Conservation (phyloP, 352 stramenopile genomes). For the Phytopythium chamaehyphon region DNA sequence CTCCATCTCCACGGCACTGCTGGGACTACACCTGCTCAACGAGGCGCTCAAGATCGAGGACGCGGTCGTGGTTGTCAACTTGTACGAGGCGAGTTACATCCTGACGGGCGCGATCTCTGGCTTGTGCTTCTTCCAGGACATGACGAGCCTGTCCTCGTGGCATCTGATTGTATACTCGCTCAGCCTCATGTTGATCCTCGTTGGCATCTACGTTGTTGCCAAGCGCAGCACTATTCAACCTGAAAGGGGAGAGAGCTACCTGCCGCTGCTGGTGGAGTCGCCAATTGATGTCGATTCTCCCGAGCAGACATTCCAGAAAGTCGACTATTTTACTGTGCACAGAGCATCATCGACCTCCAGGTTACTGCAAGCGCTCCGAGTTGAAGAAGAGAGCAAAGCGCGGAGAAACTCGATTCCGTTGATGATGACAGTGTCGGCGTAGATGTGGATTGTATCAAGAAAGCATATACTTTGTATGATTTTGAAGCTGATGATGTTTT, state of each 20-base stretch:
- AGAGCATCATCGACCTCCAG: constrained; percentile 25
- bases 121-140: constrained; percentile 78
- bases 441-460: no score
- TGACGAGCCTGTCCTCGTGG: constrained; percentile 55
- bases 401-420: neutral
- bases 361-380: constrained; percentile 1
- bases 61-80: constrained; percentile 76
- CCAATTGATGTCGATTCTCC: constrained; percentile 35
- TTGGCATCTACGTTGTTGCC: constrained; percentile 72
- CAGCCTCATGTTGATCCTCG: constrained; percentile 61
- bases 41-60: constrained; percentile 79
- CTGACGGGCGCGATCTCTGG: constrained; percentile 67
- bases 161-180: constrained; percentile 74
- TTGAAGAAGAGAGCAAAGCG: neutral
- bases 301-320: constrained; percentile 46
- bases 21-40: constrained; percentile 74
- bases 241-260: neutral
- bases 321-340: constrained; percentile 35
- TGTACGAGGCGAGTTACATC: constrained; percentile 84
- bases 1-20: constrained; percentile 51
- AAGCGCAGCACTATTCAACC: constrained; percentile 47
- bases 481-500: no score
- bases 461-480: no score
- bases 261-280: constrained; percentile 44
- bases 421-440: no score